Evolutionary conservation across 164 flowering plant species (phyloP).

Genomic region (Pachysandra terminalis): DNA sequence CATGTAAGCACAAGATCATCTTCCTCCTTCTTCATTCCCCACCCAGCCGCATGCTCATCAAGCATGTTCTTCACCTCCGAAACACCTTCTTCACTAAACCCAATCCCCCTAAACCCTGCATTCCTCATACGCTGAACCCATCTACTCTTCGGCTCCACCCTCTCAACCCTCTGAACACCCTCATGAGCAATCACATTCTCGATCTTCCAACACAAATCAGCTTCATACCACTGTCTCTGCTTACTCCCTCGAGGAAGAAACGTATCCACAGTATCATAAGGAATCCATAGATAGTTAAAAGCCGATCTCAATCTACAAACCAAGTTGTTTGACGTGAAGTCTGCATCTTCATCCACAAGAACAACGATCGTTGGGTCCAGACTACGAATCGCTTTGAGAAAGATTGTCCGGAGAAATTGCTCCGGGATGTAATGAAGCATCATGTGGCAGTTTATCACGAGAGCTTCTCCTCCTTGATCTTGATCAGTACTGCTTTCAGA

Average conservation of each 20-base stretch:
- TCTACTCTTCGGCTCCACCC: conserved; percentile 58
- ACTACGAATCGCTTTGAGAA: conserved; percentile 54
- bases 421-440: conserved; percentile 75
- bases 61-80: conserved; percentile 74
- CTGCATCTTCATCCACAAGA: conserved; percentile 86
- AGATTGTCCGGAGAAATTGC: conserved; percentile 49
- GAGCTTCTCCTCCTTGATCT: conserved; percentile 41
- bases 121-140: conserved; percentile 85
- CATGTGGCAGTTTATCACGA: conserved; percentile 86
- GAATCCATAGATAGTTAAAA: conserved; percentile 81
- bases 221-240: conserved; percentile 84
- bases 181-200: conserved; percentile 82
- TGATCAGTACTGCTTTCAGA: conserved; percentile 26
- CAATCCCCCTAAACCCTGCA: conserved; percentile 43
- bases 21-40: conserved; percentile 92
- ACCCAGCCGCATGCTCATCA: conserved; percentile 93
- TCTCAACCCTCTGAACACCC: conserved; percentile 66
- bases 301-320: conserved; percentile 71
- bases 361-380: conserved; percentile 66
- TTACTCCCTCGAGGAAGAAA: conserved; percentile 62
- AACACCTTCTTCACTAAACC: conserved; percentile 62
- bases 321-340: conserved; percentile 63
- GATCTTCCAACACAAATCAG: conserved; percentile 78
- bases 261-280: conserved; percentile 78
- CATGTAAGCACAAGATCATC: conserved; percentile 86